phyloP scores from a whole-genome alignment of 257 asterid species.

The Nicotiana knightiana region DNA sequence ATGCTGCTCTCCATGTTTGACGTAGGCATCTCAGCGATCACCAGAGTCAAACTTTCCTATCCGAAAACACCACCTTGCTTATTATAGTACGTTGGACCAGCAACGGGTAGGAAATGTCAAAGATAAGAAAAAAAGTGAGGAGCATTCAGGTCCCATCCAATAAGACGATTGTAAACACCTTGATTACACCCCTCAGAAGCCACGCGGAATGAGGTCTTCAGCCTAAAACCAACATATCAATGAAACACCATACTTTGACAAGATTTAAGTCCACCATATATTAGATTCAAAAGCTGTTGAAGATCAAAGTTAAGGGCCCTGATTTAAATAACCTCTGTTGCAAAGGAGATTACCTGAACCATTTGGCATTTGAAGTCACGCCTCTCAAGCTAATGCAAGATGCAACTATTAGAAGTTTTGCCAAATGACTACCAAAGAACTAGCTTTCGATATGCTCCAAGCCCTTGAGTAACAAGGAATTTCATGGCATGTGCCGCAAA shows the following conservation, averaged over 20 bases:
- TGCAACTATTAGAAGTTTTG: neutral
- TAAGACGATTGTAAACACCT: neutral
- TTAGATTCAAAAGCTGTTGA: neutral
- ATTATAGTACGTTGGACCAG: neutral
- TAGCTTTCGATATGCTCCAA: conserved; percentile 20
- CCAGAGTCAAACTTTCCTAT: neutral
- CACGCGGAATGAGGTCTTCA: neutral
- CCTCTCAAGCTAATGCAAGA: conserved; percentile 8
- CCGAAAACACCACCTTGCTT: neutral
- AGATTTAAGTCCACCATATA: neutral
- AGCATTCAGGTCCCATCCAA: neutral
- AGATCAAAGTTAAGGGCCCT: neutral
- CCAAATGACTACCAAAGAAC: conserved; percentile 7
- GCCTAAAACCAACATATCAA: neutral
- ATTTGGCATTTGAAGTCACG: neutral
- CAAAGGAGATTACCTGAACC: neutral
- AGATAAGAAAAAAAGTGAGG: neutral
- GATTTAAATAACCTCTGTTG: neutral
- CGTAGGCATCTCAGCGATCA: neutral
- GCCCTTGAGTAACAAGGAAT: conserved; percentile 32
- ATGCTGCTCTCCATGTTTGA: neutral
- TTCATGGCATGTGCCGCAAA: conserved; percentile 48
- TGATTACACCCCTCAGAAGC: neutral
- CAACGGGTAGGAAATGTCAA: neutral
- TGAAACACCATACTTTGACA: neutral